phyloP scores from a whole-genome alignment of 2,329 filamentous ascomycete genomes.

The Cladosporium velox region DNA sequence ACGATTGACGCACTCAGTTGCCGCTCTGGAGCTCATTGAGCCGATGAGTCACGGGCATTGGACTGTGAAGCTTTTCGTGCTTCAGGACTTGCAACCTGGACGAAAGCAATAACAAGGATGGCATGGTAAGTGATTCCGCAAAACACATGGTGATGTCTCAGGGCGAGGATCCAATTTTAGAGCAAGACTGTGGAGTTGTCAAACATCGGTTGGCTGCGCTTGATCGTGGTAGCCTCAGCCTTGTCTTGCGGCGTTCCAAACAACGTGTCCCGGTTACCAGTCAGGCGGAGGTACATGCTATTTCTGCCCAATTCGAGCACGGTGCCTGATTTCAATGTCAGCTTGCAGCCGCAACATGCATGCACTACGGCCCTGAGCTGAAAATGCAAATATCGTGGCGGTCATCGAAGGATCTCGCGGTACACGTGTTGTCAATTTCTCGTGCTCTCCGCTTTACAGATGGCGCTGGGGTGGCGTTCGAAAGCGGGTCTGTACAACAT shows the following conservation, averaged over 20 bases:
- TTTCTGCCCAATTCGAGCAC: background rate
- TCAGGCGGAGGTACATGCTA: background rate
- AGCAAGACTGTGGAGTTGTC: background rate
- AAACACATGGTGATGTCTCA: background rate
- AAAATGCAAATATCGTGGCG: background rate
- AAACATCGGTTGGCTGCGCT: conserved; percentile 16
- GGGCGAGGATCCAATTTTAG: background rate
- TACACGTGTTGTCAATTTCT: background rate
- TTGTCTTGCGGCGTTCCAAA: background rate
- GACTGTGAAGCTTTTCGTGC: background rate
- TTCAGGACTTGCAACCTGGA: background rate
- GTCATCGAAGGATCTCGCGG: background rate
- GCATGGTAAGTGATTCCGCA: background rate
- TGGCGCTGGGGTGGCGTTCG: background rate
- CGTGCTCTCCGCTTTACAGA: background rate
- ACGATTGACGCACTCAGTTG: background rate
- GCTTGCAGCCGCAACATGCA: conserved; percentile 4
- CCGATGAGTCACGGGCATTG: background rate
- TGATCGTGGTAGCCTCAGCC: conserved; percentile 17
- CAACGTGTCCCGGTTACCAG: background rate
- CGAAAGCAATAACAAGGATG: background rate
- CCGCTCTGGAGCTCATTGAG: background rate
- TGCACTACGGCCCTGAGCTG: background rate
- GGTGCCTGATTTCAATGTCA: conserved; percentile 9
- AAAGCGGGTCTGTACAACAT: conserved; percentile 6